Evolutionary conservation across 257 asterid species (phyloP).

Genomic region (Jasminum sambac): DNA sequence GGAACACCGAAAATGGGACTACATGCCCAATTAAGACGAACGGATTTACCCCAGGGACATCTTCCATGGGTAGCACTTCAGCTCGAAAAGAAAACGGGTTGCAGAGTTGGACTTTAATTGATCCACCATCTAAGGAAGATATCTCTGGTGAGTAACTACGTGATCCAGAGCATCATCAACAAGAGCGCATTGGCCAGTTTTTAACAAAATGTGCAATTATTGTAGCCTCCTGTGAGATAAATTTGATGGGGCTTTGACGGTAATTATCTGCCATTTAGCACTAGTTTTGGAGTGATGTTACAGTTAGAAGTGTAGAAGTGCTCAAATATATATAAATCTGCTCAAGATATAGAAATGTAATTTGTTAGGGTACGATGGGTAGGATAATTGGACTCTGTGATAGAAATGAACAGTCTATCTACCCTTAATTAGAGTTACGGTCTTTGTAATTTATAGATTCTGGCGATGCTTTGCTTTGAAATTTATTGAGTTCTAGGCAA

Average conservation of each 20-base stretch:
- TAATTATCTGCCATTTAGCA: slow-evolving; percentile 28
- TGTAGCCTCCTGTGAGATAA: slow-evolving; percentile 48
- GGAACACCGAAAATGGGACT: slow-evolving; percentile 26
- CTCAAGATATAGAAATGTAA: slow-evolving; percentile 37
- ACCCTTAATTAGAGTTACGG: slow-evolving; percentile 32
- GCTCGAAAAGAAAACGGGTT: slow-evolving; percentile 49
- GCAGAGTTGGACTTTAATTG: slow-evolving; percentile 22
- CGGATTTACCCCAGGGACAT: slow-evolving; percentile 41
- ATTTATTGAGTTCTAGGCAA: neutral
- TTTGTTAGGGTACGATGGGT: slow-evolving; percentile 25
- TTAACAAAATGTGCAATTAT: slow-evolving; percentile 18
- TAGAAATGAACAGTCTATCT: slow-evolving; percentile 27
- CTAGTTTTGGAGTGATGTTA: slow-evolving; percentile 28
- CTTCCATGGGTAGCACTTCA: slow-evolving; percentile 35
- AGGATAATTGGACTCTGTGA: slow-evolving; percentile 28
- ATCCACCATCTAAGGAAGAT: slow-evolving; percentile 5
- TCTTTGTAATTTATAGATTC: slow-evolving; percentile 29
- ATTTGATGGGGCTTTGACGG: slow-evolving; percentile 34
- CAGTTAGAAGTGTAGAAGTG: slow-evolving; percentile 30
- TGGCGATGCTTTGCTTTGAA: slow-evolving; percentile 16
- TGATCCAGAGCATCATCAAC: slow-evolving; percentile 6
- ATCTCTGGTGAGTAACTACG: slow-evolving; percentile 10
- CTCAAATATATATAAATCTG: slow-evolving; percentile 28
- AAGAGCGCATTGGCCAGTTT: slow-evolving; percentile 10
- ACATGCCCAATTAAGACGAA: slow-evolving; percentile 46